These are phyloP conservation scores for Candida pini DNA, from an alignment of 805 yeast species.

Conservation along the genomic window DNA sequence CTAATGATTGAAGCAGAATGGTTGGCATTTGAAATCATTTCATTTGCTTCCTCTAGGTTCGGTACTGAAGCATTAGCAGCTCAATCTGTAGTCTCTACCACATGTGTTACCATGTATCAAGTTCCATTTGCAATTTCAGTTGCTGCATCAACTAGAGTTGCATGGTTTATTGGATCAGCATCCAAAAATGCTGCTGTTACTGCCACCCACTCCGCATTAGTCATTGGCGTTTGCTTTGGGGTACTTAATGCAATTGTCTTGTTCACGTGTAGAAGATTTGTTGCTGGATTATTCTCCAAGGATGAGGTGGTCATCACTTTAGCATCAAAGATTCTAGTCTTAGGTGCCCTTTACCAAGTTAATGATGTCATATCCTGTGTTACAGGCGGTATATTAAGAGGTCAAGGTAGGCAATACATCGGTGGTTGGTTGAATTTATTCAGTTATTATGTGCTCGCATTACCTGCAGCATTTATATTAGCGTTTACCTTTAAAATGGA, in stretches of 20 bases:
- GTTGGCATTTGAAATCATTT: slow-evolving; percentile 51
- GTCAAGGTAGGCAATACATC: slow-evolving; percentile 67
- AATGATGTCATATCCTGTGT: slow-evolving; percentile 66
- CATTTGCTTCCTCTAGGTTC: slow-evolving; percentile 48
- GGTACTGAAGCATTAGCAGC: slow-evolving; percentile 51
- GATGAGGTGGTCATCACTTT: slow-evolving; percentile 51
- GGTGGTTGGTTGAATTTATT: slow-evolving; percentile 55
- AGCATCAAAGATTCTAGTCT: slow-evolving; percentile 50
- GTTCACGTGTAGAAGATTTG: slow-evolving; percentile 34
- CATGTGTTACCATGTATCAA: slow-evolving; percentile 45
- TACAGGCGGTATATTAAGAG: slow-evolving; percentile 71
- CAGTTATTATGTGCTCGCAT: slow-evolving; percentile 56
- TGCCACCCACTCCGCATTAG: slow-evolving; percentile 33
- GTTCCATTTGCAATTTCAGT: slow-evolving; percentile 55
- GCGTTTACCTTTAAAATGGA: slow-evolving; percentile 46
- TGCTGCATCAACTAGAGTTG: slow-evolving; percentile 53
- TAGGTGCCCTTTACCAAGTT: slow-evolving; percentile 64
- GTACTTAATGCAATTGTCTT: slow-evolving; percentile 41
- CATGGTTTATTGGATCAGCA: slow-evolving; percentile 44
- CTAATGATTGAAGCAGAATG: slow-evolving; percentile 58
- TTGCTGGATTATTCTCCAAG: slow-evolving; percentile 53
- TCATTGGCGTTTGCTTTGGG: slow-evolving; percentile 33
- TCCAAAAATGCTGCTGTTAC: slow-evolving; percentile 31
- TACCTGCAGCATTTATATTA: slow-evolving; percentile 52
- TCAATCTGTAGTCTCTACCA: slow-evolving; percentile 41